Percentiles rank a stretch among this genome's conserved stretches.
Conservation (phyloP, 495 filamentous ascomycete genomes). For the Letharia lupina region DNA sequence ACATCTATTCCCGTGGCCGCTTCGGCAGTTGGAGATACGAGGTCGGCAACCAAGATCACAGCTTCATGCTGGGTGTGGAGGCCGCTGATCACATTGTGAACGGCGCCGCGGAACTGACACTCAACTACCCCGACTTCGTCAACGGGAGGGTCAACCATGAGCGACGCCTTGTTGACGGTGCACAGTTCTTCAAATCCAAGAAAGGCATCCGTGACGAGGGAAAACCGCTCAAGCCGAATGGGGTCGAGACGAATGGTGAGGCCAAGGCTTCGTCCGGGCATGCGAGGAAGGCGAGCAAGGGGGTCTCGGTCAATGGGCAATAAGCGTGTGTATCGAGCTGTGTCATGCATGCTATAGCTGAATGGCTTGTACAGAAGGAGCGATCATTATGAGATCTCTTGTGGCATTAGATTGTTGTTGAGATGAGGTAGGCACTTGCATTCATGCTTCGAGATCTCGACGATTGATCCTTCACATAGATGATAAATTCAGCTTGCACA, state of each 20-base stretch:
- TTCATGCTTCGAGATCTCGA: not conserved
- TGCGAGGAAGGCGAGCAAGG: slow-evolving; percentile 15
- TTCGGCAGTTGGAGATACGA: slow-evolving; percentile 99
- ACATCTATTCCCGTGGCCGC: slow-evolving; percentile 90
- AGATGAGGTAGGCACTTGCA: not conserved
- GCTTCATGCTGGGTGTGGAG: slow-evolving; percentile 97
- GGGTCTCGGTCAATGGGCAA: not conserved
- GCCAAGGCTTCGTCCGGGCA: slow-evolving; percentile 3
- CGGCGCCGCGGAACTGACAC: slow-evolving; percentile 87
- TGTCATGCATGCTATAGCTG: not conserved
- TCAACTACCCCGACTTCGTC: slow-evolving; percentile 99
- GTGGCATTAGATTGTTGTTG: not conserved
- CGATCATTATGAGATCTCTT: not conserved
- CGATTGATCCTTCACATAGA: not conserved
- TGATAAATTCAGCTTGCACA: not conserved
- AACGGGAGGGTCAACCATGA: slow-evolving; percentile 84
- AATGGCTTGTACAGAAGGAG: not conserved
- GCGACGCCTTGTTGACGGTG: slow-evolving; percentile 74
- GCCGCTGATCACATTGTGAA: slow-evolving; percentile 93
- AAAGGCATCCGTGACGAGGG: slow-evolving; percentile 23
- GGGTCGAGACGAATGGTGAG: not conserved
- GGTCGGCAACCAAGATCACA: slow-evolving; percentile 95
- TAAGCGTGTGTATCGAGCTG: not conserved
- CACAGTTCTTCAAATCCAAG: slow-evolving; percentile 44
- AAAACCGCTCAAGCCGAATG: slow-evolving; percentile 23